These are phyloP conservation scores for Capsicum pubescens DNA, from an alignment of 257 asterid species.

Conservation along the genomic window DNA sequence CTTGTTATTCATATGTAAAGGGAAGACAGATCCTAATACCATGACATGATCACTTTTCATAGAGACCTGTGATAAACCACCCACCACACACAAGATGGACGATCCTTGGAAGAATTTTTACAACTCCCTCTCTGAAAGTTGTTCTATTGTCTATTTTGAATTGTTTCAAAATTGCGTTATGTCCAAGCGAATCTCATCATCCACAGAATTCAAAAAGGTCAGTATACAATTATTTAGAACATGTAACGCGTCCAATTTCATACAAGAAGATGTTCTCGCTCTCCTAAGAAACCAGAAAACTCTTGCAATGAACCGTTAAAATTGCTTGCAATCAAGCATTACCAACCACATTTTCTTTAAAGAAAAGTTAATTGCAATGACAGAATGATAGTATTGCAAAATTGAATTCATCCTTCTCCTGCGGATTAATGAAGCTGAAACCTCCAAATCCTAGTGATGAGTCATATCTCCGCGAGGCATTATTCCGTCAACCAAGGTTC, in stretches of 20 bases:
- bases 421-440: not conserved
- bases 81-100: too few species aligned
- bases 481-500: constrained; percentile 81
- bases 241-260: not conserved
- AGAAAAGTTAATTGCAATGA: not conserved
- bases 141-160: not conserved
- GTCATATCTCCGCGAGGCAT: not conserved
- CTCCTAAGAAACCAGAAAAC: not conserved
- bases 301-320: not conserved
- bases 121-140: not conserved
- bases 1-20: not conserved
- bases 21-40: not conserved
- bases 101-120: too few species aligned
- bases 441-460: not conserved
- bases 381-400: constrained; percentile 35
- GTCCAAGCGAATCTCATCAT: not conserved
- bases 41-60: too few species aligned
- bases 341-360: not conserved
- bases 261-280: not conserved
- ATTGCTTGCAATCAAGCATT: not conserved
- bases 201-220: not conserved
- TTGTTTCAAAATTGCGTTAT: not conserved
- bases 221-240: not conserved
- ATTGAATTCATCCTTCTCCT: constrained; percentile 29
- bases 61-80: too few species aligned